Base-by-base conservation (phyloP, 2,329 filamentous ascomycete species). In the Colletotrichum eremochloae region DNA sequence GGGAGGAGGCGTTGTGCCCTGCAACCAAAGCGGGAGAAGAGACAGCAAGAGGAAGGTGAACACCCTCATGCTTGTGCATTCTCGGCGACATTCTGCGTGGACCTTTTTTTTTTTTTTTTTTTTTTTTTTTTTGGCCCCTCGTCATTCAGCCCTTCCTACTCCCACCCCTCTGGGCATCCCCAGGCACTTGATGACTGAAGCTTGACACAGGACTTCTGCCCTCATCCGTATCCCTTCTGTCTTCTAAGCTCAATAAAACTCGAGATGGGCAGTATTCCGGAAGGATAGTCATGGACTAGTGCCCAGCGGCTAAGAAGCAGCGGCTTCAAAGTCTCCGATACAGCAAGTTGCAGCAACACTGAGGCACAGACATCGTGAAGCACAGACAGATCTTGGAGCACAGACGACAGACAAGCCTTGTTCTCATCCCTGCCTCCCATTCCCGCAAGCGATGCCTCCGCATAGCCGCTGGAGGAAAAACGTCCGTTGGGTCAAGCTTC, bases 11-110 rank as follows among this genome's bases (percentile, higher is more conserved):
- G 62, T 61, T 44, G 29, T 44, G 20, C 29, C n/a, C 57, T 29
- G 40, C 48, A 55, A 58, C 40, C 48, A 36, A 20, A 24, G 50
- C 57, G 29, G 24, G 20, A 36, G 44, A 57, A 60, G 29, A 62
- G 20, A 24, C 40, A 40, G 24, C 52, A 33, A 31, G 36, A 44
- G 50, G 33, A 48, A 31, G 42, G 29, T 20, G 15, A 67, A 20
- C 5, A 60, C 38, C 14, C 48, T 48, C 2, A 4, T 9, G 14
- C 11, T 24, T 55, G 15, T 53, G 38, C n/a, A 46, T 52, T 58
- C 57, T 71, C 58, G 57, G 58, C 63, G 44, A 50, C 53, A 58
- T 63, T 63, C 58, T 44, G 44, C 63, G 58, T 24, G 65, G 46
- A 53, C 68, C 53, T 71, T 58, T 71, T 24, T 15, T 5, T 14